Evolutionary conservation across 2,329 filamentous ascomycete species (phyloP).

Genomic region (Orbilia javanica): DNA sequence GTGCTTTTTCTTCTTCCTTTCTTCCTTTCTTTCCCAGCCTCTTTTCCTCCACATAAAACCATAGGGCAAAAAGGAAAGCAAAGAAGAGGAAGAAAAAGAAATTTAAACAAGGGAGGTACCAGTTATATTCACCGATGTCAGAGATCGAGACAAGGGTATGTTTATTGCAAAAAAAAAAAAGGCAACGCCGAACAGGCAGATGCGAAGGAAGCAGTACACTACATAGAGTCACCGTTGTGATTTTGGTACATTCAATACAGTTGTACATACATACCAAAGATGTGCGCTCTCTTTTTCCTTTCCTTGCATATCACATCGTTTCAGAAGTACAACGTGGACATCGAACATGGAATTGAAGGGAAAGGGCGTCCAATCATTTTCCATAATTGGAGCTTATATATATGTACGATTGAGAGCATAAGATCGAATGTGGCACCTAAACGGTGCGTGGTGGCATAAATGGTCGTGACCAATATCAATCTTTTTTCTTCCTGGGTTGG

Average conservation of each 20-base stretch:
- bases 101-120: slow-evolving; percentile 19
- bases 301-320: slow-evolving; percentile 45
- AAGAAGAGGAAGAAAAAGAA: not conserved
- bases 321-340: slow-evolving; percentile 56
- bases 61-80: not conserved
- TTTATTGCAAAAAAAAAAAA: too few relatives aligned
- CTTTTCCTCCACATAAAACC: not conserved
- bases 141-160: slow-evolving; percentile 55
- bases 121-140: slow-evolving; percentile 36
- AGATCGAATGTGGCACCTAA: not conserved
- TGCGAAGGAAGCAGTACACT: too few relatives aligned
- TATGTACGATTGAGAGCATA: not conserved
- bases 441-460: too few relatives aligned
- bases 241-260: too few relatives aligned
- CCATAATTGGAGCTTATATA: not conserved
- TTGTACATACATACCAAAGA: not conserved
- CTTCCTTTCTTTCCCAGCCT: slow-evolving; percentile 1
- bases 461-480: too few relatives aligned
- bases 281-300: not conserved
- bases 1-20: too few relatives aligned
- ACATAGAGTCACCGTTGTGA: too few relatives aligned
- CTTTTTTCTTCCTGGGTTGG: too few relatives aligned
- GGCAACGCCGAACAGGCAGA: slow-evolving; percentile 44
- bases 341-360: slow-evolving; percentile 4
- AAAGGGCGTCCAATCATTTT: not conserved